Evolutionary conservation across 2,329 filamentous ascomycete species (phyloP).

Genomic region (Lasiodiplodia sp.): DNA sequence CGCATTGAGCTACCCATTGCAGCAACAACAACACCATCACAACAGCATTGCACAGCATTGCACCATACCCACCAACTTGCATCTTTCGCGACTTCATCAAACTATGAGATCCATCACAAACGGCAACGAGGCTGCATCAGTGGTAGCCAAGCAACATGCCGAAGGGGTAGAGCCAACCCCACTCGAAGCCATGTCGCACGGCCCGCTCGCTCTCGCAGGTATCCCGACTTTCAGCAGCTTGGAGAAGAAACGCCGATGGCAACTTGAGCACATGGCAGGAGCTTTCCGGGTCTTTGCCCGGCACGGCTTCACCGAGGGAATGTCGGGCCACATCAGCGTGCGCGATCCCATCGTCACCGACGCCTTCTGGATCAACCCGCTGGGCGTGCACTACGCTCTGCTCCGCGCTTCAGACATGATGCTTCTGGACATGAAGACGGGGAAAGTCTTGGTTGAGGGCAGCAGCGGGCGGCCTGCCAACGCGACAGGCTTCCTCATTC

Average conservation of each 20-base stretch:
- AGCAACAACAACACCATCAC: too few relatives aligned
- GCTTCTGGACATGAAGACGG: constrained; percentile 64
- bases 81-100: too few relatives aligned
- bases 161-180: background rate
- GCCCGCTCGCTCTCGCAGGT: constrained; percentile 53
- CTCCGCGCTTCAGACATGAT: constrained; percentile 72
- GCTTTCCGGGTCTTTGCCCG: constrained; percentile 73
- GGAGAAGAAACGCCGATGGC: constrained; percentile 67
- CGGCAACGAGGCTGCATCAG: too few relatives aligned
- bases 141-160: too few relatives aligned
- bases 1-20: too few relatives aligned
- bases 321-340: constrained; percentile 72
- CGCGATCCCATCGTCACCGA: constrained; percentile 68
- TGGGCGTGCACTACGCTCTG: constrained; percentile 70
- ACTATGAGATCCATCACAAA: too few relatives aligned
- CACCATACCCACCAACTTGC: too few relatives aligned
- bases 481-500: constrained; percentile 73
- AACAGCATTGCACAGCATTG: too few relatives aligned
- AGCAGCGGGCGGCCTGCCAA: constrained; percentile 68
- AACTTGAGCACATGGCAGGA: constrained; percentile 68
- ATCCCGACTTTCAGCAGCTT: constrained; percentile 64
- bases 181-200: constrained; percentile 55
- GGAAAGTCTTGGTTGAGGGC: constrained; percentile 66
- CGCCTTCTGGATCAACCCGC: constrained; percentile 74
- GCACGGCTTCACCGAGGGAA: constrained; percentile 72